Evolutionary conservation across 1,284 basidiomycete species (phyloP).

Genomic region (Boletus holoroseus): DNA sequence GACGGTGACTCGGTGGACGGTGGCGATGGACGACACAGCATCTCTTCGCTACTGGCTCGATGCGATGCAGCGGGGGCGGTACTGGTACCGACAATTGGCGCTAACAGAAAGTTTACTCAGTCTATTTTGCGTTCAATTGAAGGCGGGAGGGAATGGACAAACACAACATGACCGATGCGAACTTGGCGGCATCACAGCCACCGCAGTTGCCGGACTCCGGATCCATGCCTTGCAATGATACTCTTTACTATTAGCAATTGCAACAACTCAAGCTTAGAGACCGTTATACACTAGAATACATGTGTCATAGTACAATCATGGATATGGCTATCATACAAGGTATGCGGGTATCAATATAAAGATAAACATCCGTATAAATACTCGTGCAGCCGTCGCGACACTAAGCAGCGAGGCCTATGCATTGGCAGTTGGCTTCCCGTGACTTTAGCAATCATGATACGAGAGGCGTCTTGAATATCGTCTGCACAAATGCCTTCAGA

Average conservation of each 20-base stretch:
- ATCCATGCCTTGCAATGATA: too few species aligned
- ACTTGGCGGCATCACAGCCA: neutral
- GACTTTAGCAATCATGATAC: conserved; percentile 22
- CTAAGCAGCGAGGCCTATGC: too few species aligned
- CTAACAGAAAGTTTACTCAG: neutral
- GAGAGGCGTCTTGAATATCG: conserved; percentile 36
- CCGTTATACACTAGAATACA: conserved; percentile 10
- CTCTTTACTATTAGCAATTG: too few species aligned
- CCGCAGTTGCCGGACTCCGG: neutral
- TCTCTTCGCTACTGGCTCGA: neutral
- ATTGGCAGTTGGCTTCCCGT: neutral
- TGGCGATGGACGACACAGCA: conserved; percentile 7
- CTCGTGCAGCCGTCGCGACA: neutral
- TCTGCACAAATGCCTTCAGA: conserved; percentile 30
- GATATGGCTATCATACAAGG: conserved; percentile 13
- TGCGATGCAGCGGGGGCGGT: conserved; percentile 1
- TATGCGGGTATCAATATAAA: conserved; percentile 19
- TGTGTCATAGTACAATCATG: conserved; percentile 2
- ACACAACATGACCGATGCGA: too few species aligned
- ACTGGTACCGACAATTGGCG: neutral
- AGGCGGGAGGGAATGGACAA: too few species aligned
- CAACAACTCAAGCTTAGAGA: neutral
- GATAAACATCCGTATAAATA: conserved; percentile 16
- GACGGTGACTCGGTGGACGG: neutral
- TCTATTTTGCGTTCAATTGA: neutral